These are phyloP conservation scores for Boletus edulis DNA, from an alignment of 768 basidiomycete species.

Conservation along the genomic window DNA sequence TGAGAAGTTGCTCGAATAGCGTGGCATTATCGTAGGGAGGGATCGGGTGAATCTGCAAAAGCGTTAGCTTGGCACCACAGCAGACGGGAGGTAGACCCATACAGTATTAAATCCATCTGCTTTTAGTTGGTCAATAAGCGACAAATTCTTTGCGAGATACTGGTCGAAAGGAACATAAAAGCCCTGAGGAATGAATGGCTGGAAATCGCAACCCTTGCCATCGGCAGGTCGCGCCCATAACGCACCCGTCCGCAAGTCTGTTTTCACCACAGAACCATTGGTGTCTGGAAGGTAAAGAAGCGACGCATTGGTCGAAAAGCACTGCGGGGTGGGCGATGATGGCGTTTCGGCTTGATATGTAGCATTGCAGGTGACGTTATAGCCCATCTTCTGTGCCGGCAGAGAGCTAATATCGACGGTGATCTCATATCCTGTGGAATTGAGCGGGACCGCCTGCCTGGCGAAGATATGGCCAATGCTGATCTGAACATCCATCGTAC, in stretches of 20 bases:
- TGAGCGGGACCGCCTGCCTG: constrained; percentile 34
- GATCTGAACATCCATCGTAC: constrained; percentile 28
- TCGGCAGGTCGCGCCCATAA: constrained; percentile 37
- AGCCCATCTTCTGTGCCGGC: constrained; percentile 26
- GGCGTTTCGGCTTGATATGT: constrained; percentile 13
- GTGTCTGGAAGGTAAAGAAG: constrained; percentile 43
- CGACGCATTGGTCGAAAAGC: constrained; percentile 30
- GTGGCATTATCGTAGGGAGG: constrained; percentile 63
- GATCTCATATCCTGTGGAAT: constrained; percentile 35
- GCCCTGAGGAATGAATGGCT: constrained; percentile 62
- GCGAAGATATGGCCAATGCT: constrained; percentile 26
- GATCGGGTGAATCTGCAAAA: constrained; percentile 64
- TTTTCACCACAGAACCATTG: constrained; percentile 42
- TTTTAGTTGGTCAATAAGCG: constrained; percentile 55
- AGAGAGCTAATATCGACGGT: constrained; percentile 32
- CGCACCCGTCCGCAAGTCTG: constrained; percentile 45
- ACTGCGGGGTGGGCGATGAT: constrained; percentile 14
- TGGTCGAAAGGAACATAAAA: constrained; percentile 65
- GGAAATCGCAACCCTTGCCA: constrained; percentile 20
- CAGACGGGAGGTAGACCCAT: background rate
- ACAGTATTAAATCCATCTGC: constrained; percentile 44
- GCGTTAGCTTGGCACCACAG: constrained; percentile 17
- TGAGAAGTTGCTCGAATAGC: constrained; percentile 20
- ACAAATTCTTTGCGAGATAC: constrained; percentile 51
- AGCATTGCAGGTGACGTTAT: constrained; percentile 36